Evolutionary conservation across 352 stramenopile genomes (phyloP), one percentile per base, ranked within the genome.

Genomic region (Thalassiosira hispida): DNA sequence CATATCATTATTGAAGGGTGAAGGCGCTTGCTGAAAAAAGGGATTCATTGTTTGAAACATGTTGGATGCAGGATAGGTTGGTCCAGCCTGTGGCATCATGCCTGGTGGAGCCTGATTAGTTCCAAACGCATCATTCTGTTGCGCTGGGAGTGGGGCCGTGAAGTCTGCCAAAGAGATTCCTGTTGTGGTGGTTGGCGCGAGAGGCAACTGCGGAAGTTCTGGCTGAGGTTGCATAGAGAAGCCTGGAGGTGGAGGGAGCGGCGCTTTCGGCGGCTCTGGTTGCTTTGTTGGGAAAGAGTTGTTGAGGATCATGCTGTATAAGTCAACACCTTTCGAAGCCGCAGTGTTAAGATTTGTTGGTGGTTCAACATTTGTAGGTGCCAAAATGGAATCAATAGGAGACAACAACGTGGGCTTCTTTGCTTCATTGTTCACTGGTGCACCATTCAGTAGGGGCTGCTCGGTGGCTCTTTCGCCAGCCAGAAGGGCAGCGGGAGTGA

Each of bases 401-500:
- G 40, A 4, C 18, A n/a, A 46, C 14, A 31, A 25, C 1, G 31
- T 35, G 22, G n/a, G 27, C 11, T 57, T 42, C 29, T 63, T 63
- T 18, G 20, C 31, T 47, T 63, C 27, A 16, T 63, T 47, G 16
- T 46, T 63, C 12, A 27, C 27, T 46, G 25, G 0, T n/a, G 3
- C 31, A 27, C 23, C 4, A 47, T 63, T 63, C 53, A 47, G 5
- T 12, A 27, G 35, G 16, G 27, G 31, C 3, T 61, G 27, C 22
- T 29, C n/a, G 31, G 1, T 33, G 60, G 8, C 31, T n/a, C n/a
- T n/a, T n/a, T 46, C 57, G 23, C 29, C 38, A 51, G 53, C 64
- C 12, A 82, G 23, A 14, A 82, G 22, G n/a, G 65, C 66, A 18
- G 64, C 74, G 14, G 74, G 74, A 25, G 66, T 76, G 9, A 82